Conservation (phyloP, 768 basidiomycete species). For the Macrolepiota dolichaula region DNA sequence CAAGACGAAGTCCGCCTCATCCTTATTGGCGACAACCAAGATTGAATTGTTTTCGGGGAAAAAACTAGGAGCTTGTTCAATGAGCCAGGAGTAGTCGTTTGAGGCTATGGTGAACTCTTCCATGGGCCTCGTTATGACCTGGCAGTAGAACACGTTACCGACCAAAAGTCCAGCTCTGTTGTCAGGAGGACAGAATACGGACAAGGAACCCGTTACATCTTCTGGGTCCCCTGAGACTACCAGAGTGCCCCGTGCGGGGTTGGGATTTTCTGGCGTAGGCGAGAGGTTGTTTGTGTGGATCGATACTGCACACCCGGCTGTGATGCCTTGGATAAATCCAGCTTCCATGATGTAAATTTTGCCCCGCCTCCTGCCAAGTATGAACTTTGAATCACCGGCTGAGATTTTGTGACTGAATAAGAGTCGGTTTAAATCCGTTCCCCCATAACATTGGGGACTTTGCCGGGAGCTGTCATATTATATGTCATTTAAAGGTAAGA, state of each 20-base stretch:
- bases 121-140: conserved; percentile 15
- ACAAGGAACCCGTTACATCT: too few relatives aligned
- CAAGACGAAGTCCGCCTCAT: conserved; percentile 19
- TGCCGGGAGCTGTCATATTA: conserved; percentile 25
- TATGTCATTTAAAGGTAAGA: neutral
- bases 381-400: conserved; percentile 26
- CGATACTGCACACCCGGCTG: conserved; percentile 21
- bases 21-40: conserved; percentile 15
- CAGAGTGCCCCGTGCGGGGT: conserved; percentile 19
- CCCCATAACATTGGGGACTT: conserved; percentile 34
- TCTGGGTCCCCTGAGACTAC: conserved; percentile 19
- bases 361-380: conserved; percentile 17
- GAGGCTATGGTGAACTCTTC: conserved; percentile 22
- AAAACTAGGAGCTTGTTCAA: too few relatives aligned
- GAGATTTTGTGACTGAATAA: conserved; percentile 27
- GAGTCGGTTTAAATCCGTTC: conserved; percentile 25
- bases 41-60: conserved; percentile 14
- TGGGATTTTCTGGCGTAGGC: conserved; percentile 15
- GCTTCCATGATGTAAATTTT: conserved; percentile 23
- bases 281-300: conserved; percentile 24
- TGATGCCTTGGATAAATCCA: conserved; percentile 29
- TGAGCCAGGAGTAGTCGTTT: conserved; percentile 22
- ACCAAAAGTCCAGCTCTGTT: conserved; percentile 6
- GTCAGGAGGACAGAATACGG: conserved; percentile 13
- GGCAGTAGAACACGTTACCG: conserved; percentile 23